Percentiles rank a stretch among this genome's conserved stretches.
These are phyloP conservation scores for Truncatella angustata DNA, from an alignment of 2,329 filamentous ascomycete genomes.

Conservation along the genomic window DNA sequence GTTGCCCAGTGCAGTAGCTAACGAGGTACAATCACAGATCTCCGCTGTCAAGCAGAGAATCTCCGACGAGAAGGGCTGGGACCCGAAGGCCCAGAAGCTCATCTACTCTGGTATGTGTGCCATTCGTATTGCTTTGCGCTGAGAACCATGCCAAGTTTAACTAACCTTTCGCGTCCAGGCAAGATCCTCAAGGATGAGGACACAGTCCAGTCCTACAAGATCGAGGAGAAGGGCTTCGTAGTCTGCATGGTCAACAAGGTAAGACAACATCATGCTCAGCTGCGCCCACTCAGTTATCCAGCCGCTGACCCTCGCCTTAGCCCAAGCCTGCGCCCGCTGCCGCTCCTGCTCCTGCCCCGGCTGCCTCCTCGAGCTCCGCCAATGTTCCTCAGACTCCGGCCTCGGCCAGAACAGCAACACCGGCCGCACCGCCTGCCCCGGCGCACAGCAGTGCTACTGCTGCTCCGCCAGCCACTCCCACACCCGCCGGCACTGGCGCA, in stretches of 20 bases:
- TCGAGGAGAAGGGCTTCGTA: conserved; percentile 99
- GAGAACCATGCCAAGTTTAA: too few species aligned
- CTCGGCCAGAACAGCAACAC: conserved; percentile 48
- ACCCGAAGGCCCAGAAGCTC: conserved; percentile 84
- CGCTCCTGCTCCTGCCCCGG: conserved; percentile 38
- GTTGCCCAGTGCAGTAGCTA: too few species aligned
- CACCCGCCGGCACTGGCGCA: conserved; percentile 53
- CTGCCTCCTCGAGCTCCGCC: conserved; percentile 57
- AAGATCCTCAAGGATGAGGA: conserved; percentile 99
- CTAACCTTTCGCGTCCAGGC: conserved; percentile 52
- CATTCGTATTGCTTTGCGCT: too few species aligned
- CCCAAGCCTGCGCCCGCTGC: conserved; percentile 65
- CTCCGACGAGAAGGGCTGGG: conserved; percentile 89
- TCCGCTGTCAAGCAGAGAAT: conserved; percentile 92
- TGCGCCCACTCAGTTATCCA: neutral
- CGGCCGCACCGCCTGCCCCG: conserved; percentile 49
- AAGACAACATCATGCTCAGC: too few species aligned
- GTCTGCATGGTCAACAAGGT: conserved; percentile 99
- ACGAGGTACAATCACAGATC: conserved; percentile 63
- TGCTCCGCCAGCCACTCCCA: conserved; percentile 52
- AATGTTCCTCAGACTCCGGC: conserved; percentile 64
- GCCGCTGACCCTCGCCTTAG: conserved; percentile 40
- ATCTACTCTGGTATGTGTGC: conserved; percentile 95
- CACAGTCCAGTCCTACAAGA: conserved; percentile 94
- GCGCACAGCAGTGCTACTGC: conserved; percentile 45